phyloP scores from a whole-genome alignment of 148 eudicot genomes.

The Rhododendron ovatum region DNA sequence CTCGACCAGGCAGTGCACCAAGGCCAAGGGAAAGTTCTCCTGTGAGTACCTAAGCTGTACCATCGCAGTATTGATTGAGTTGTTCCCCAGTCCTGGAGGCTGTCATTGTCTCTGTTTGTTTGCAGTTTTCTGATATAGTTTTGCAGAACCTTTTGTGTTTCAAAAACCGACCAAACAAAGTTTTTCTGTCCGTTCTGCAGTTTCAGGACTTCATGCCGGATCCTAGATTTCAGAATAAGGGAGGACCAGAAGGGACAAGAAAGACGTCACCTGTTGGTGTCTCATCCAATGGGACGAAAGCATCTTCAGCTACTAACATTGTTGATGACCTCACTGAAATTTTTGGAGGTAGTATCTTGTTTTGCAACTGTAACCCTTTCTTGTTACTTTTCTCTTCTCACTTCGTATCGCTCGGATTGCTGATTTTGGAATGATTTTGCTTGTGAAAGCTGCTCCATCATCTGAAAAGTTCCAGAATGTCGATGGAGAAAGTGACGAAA shows the following conservation, averaged over 20 bases:
- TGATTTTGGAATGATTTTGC: conserved; percentile 12
- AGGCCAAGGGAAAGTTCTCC: conserved; percentile 63
- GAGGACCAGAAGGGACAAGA: conserved; percentile 36
- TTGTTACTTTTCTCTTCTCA: neutral
- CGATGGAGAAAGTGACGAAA: conserved; percentile 58
- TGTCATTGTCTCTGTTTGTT: neutral
- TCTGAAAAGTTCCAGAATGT: conserved; percentile 45
- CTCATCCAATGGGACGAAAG: conserved; percentile 43
- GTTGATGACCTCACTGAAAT: conserved; percentile 57
- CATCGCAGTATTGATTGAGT: conserved; percentile 6
- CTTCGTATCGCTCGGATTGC: conserved; percentile 4
- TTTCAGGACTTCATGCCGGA: conserved; percentile 38
- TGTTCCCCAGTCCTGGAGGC: neutral
- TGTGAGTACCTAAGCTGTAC: conserved; percentile 41
- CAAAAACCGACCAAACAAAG: neutral
- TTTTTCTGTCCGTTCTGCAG: neutral
- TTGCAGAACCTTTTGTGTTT: neutral
- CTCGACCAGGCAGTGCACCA: conserved; percentile 86
- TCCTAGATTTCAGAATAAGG: conserved; percentile 36
- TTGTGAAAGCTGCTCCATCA: conserved; percentile 32
- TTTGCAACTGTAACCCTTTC: neutral
- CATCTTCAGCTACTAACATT: conserved; percentile 43
- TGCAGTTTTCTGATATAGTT: neutral
- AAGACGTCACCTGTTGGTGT: conserved; percentile 24
- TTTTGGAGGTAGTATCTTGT: conserved; percentile 40